Evolutionary conservation across 805 yeast species (phyloP).

Genomic region (Hanseniaspora hatyaiensis): DNA sequence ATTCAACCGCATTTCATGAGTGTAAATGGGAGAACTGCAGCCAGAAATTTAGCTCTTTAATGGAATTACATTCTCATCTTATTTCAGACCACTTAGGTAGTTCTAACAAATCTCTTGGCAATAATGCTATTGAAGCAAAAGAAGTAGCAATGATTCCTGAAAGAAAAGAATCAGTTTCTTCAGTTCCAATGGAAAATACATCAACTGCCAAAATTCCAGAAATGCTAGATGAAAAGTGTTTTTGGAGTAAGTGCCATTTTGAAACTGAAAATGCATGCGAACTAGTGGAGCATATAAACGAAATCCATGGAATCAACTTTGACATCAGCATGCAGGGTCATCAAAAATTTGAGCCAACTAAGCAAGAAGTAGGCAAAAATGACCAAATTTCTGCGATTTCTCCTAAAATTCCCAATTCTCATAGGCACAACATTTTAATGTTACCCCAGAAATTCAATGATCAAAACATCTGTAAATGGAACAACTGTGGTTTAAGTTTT

Average conservation of each 20-base stretch:
- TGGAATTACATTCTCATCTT: constrained; percentile 42
- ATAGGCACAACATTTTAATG: neutral
- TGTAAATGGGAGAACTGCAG: constrained; percentile 67
- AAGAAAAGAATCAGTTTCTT: too few species aligned
- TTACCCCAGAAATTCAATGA: neutral
- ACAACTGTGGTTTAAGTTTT: constrained; percentile 42
- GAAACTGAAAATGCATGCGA: constrained; percentile 41
- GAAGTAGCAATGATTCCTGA: too few species aligned
- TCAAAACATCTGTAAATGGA: constrained; percentile 24
- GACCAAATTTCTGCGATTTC: too few species aligned
- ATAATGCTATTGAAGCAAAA: neutral
- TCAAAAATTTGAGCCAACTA: too few species aligned
- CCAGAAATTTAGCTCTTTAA: constrained; percentile 31
- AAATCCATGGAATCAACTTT: constrained; percentile 34
- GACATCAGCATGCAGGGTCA: constrained; percentile 20
- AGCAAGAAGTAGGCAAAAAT: too few species aligned
- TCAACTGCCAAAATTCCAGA: neutral
- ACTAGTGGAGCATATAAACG: constrained; percentile 49
- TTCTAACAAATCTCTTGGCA: neutral
- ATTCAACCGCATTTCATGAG: constrained; percentile 24
- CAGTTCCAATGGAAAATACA: too few species aligned
- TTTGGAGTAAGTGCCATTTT: constrained; percentile 65
- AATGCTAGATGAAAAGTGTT: constrained; percentile 35
- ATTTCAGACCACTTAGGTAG: constrained; percentile 37
- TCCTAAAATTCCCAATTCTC: too few species aligned